Conservation (phyloP, 768 basidiomycete genomes). For the Leccinum subtestaceum region DNA sequence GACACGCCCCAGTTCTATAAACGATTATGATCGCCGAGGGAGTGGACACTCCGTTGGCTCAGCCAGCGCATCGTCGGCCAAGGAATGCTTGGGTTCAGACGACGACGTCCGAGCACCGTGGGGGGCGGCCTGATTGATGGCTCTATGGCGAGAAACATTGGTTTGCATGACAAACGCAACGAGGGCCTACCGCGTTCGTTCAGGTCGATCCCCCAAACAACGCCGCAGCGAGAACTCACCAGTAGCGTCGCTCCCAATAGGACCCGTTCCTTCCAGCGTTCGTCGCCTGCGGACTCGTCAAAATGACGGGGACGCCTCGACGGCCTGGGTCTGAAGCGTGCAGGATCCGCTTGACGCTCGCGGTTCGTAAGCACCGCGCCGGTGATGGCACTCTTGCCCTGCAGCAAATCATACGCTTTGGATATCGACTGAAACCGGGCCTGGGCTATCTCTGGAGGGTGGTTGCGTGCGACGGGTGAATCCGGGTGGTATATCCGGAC, state of each 20-base stretch:
- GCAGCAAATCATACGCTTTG: conserved; percentile 63
- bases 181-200: conserved; percentile 29
- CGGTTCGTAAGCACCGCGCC: conserved; percentile 15
- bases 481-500: conserved; percentile 80
- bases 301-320: conserved; percentile 45
- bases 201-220: neutral
- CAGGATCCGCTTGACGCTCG: conserved; percentile 32
- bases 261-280: conserved; percentile 64
- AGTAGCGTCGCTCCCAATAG: conserved; percentile 54
- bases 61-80: conserved; percentile 24
- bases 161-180: conserved; percentile 35
- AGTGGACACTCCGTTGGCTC: conserved; percentile 10
- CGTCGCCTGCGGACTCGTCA: conserved; percentile 46
- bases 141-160: conserved; percentile 29
- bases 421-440: conserved; percentile 68
- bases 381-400: conserved; percentile 40
- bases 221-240: conserved; percentile 33
- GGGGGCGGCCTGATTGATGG: conserved; percentile 22
- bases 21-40: conserved; percentile 1
- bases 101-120: conserved; percentile 2
- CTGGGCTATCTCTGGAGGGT: conserved; percentile 51
- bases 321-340: conserved; percentile 41
- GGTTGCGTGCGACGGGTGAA: conserved; percentile 43
- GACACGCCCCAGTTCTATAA: neutral
- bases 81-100: neutral